Percentiles rank a stretch among this genome's conserved stretches.
phyloP scores from a whole-genome alignment of 2,329 filamentous ascomycete species.

The Emmonsia crescens region DNA sequence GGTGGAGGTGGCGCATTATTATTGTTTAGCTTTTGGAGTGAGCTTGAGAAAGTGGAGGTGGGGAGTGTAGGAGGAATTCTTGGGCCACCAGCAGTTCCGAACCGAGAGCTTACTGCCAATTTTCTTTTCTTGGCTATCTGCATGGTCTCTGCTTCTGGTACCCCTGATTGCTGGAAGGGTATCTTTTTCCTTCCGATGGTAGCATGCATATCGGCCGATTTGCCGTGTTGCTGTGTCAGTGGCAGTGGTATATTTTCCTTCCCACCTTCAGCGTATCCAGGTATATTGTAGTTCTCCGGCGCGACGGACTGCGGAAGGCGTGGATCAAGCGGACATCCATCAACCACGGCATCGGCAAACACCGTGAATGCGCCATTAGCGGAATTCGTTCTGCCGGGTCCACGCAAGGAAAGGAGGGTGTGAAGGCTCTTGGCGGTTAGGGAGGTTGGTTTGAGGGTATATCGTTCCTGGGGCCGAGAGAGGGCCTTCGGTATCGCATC shows the following conservation, averaged over 20 bases:
- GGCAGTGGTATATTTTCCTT: conserved; percentile 14
- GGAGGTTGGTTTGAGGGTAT: conserved; percentile 55
- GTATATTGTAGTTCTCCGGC: conserved; percentile 19
- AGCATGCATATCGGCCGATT: not conserved
- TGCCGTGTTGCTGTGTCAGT: conserved; percentile 3
- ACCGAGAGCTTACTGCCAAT: conserved; percentile 55
- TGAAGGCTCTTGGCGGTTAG: conserved; percentile 61
- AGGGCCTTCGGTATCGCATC: conserved; percentile 75
- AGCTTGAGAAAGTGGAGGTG: not conserved
- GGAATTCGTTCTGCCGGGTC: conserved; percentile 57
- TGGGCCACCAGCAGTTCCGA: conserved; percentile 47
- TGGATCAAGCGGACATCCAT: conserved; percentile 42
- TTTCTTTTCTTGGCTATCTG: conserved; percentile 46
- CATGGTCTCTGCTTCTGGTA: conserved; percentile 8
- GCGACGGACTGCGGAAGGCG: conserved; percentile 26
- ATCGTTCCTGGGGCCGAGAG: conserved; percentile 62
- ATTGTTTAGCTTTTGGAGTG: conserved; percentile 7
- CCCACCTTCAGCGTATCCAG: not conserved
- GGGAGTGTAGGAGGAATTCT: not conserved
- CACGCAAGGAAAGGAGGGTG: conserved; percentile 58
- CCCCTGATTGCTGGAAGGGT: not conserved
- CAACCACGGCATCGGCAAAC: conserved; percentile 55
- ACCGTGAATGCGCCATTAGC: conserved; percentile 70
- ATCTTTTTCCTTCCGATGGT: conserved; percentile 9
- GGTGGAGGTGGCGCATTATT: not conserved